These are phyloP conservation scores for Nakazawaea populi DNA, from an alignment of 805 yeast species.

Conservation along the genomic window DNA sequence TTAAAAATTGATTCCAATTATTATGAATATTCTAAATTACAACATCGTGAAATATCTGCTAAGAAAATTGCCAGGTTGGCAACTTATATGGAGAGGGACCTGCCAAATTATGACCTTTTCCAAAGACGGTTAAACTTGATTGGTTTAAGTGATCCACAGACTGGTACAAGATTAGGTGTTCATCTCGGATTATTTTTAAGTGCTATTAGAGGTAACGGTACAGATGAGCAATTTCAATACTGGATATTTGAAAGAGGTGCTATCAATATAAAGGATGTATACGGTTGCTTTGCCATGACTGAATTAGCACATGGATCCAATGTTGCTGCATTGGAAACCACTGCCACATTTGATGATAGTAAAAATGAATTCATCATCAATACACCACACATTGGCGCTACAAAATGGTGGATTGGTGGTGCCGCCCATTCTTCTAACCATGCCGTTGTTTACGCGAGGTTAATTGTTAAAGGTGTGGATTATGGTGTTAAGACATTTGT, in stretches of 20 bases:
- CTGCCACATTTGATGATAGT: slow-evolving; percentile 67
- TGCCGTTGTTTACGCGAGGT: slow-evolving; percentile 77
- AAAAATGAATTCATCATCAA: slow-evolving; percentile 67
- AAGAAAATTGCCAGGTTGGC: slow-evolving; percentile 56
- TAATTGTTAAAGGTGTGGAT: slow-evolving; percentile 76
- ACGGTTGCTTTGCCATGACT: slow-evolving; percentile 92
- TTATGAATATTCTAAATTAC: slow-evolving; percentile 51
- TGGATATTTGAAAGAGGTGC: slow-evolving; percentile 78
- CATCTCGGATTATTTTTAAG: slow-evolving; percentile 81
- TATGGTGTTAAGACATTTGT: slow-evolving; percentile 91
- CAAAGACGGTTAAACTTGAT: slow-evolving; percentile 54
- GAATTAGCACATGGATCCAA: slow-evolving; percentile 92
- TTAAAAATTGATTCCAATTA: slow-evolving; percentile 45
- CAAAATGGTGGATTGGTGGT: slow-evolving; percentile 99
- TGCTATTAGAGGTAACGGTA: slow-evolving; percentile 83
- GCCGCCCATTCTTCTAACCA: slow-evolving; percentile 95
- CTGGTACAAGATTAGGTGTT: slow-evolving; percentile 80
- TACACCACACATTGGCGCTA: slow-evolving; percentile 89
- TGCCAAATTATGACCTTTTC: slow-evolving; percentile 36
- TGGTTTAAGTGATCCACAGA: slow-evolving; percentile 69
- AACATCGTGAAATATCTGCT: slow-evolving; percentile 58
- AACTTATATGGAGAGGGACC: slow-evolving; percentile 45
- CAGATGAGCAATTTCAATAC: slow-evolving; percentile 73
- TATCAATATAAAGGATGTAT: slow-evolving; percentile 49
- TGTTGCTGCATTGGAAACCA: slow-evolving; percentile 91